These are phyloP conservation scores for Camillea tinctor DNA, from an alignment of 2,329 filamentous ascomycete genomes.

Conservation along the genomic window DNA sequence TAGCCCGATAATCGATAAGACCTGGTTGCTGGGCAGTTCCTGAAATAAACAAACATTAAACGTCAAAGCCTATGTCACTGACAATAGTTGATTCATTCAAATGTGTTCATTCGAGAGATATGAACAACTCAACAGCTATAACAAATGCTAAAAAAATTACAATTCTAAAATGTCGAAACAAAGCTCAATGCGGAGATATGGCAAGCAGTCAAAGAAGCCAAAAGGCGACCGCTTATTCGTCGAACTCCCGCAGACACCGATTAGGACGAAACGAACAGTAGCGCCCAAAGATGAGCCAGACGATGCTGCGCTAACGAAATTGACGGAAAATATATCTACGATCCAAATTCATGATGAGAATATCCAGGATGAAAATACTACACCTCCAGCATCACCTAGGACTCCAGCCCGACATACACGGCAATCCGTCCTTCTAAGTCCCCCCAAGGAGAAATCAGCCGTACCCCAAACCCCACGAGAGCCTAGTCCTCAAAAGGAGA, in stretches of 20 bases:
- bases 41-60: not conserved
- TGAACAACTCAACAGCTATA: not conserved
- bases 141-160: not conserved
- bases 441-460: conserved; percentile 10
- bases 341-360: conserved; percentile 29
- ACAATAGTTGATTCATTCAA: not conserved
- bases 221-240: conserved; percentile 50
- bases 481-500: conserved; percentile 8
- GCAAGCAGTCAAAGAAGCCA: conserved; percentile 47
- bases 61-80: not conserved
- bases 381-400: conserved; percentile 8
- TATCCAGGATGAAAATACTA: conserved; percentile 20
- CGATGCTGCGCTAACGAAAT: conserved; percentile 28
- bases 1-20: not conserved
- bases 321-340: conserved; percentile 34
- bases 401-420: conserved; percentile 20
- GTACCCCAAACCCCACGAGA: conserved; percentile 12
- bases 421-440: conserved; percentile 14
- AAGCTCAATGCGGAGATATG: conserved; percentile 47
- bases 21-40: conserved; percentile 1
- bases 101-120: conserved; percentile 1
- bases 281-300: conserved; percentile 14
- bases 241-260: conserved; percentile 51
- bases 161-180: conserved; percentile 44
- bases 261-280: conserved; percentile 29